phyloP scores from a whole-genome alignment of 2,329 filamentous ascomycete species.

The Diaporthe eres region DNA sequence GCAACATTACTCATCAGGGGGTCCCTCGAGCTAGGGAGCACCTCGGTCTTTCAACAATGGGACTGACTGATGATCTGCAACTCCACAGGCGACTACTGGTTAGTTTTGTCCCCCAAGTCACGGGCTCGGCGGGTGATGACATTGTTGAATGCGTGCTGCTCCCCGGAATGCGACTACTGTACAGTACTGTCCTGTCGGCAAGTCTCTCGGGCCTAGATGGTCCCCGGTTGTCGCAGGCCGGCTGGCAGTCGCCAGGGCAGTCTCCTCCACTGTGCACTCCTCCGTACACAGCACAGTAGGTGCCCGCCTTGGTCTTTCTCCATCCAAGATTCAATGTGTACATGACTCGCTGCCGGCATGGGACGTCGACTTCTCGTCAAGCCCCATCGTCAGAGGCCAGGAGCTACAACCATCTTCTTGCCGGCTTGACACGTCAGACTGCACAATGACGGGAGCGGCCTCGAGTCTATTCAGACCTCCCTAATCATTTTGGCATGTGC shows the following conservation, averaged over 20 bases:
- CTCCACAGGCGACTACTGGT: slow-evolving; percentile 24
- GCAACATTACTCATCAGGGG: slow-evolving; percentile 33
- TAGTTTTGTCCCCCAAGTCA: slow-evolving; percentile 2
- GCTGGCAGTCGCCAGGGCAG: neutral
- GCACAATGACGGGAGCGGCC: slow-evolving; percentile 22
- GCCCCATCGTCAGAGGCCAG: slow-evolving; percentile 12
- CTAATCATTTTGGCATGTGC: slow-evolving; percentile 13
- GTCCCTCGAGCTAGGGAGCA: slow-evolving; percentile 25
- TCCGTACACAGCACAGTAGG: neutral
- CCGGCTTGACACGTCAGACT: slow-evolving; percentile 30
- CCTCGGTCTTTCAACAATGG: slow-evolving; percentile 30
- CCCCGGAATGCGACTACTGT: neutral
- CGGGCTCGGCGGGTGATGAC: slow-evolving; percentile 8
- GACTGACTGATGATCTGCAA: slow-evolving; percentile 36
- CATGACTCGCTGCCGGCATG: slow-evolving; percentile 31
- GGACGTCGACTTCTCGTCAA: slow-evolving; percentile 2
- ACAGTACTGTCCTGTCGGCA: neutral
- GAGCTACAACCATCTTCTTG: neutral
- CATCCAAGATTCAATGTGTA: slow-evolving; percentile 20
- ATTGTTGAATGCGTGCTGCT: slow-evolving; percentile 2
- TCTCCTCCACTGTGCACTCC: slow-evolving; percentile 8
- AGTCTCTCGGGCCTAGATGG: slow-evolving; percentile 6
- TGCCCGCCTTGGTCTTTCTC: neutral
- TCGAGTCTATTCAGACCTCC: neutral
- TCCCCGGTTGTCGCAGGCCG: slow-evolving; percentile 12